Conservation (phyloP, 1,284 basidiomycete genomes). For the Microbotryum violaceum region DNA sequence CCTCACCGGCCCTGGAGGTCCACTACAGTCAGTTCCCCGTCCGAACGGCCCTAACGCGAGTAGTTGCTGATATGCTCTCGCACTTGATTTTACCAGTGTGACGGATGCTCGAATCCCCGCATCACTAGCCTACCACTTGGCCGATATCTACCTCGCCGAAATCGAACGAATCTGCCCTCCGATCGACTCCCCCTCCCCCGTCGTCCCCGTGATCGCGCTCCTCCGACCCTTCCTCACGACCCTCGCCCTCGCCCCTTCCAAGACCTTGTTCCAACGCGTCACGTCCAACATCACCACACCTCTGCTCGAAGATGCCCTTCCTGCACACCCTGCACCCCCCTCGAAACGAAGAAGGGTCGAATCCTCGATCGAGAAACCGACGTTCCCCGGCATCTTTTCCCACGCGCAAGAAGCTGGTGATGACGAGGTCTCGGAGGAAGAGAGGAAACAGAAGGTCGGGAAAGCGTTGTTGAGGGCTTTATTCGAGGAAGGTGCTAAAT, state of each 20-base stretch:
- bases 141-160: conserved; percentile 86
- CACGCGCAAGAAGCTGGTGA: conserved; percentile 46
- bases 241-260: conserved; percentile 57
- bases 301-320: conserved; percentile 50
- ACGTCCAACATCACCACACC: conserved; percentile 59
- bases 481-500: conserved; percentile 67
- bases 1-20: conserved; percentile 57
- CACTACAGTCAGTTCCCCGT: conserved; percentile 57
- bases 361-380: conserved; percentile 44
- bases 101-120: conserved; percentile 65
- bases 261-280: conserved; percentile 59
- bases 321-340: conserved; percentile 30
- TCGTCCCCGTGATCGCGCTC: conserved; percentile 52
- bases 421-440: conserved; percentile 43
- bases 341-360: conserved; percentile 47
- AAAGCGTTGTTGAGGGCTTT: conserved; percentile 56
- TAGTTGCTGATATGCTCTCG: not conserved
- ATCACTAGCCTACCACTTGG: conserved; percentile 74
- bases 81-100: conserved; percentile 47
- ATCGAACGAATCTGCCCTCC: conserved; percentile 61
- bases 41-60: not conserved
- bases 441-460: conserved; percentile 44
- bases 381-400: conserved; percentile 40
- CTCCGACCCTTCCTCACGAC: conserved; percentile 61
- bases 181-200: conserved; percentile 33